Base-by-base conservation (phyloP, 2,329 filamentous ascomycete genomes). In the Ophiostoma tasmaniense region DNA sequence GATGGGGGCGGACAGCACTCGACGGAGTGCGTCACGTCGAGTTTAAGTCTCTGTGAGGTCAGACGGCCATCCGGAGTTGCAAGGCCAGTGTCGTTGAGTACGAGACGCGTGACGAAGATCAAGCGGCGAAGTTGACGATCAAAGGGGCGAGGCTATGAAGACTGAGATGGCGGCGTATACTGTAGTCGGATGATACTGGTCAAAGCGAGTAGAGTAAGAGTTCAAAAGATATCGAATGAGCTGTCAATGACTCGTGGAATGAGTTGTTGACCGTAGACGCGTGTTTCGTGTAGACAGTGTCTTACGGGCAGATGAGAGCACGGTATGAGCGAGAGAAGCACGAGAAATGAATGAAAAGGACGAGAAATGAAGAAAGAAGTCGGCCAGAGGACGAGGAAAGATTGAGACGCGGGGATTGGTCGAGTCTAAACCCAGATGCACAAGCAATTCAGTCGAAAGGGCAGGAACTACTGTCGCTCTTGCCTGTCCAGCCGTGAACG, bases 21-120 rank as follows among this genome's bases (percentile, higher is more conserved):
- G 28, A 42, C 20, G 33, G 50, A 50, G 42, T 25, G 25, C 13
- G n/a, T 62, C 68, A 64, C 30, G 42, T 30, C n/a, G 64, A 17
- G 61, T n/a, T 17, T 67, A 7, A 20, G 35, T 17, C 35, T 28
- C 7, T 33, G 61, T 2, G 5, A 39, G 50, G 25, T 65, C 68
- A 68, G 45, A 37, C 62, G 61, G 68, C 70, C 70, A 71, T 71
- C 17, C 68, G 67, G 20, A 20, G 30, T 22, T 37, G 33, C 20
- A n/a, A 22, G 33, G 33, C 10, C 33, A 14, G 33, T 22, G 33
- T n/a, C 8, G 30, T 37, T 37, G 33, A 37, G 20, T 33, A 62
- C n/a, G 7, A 14, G 10, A 37, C 61, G 20, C 30, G 61, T 37
- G 61, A 64, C 61, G n/a, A 64, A n/a, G 2, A 64, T n/a, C 28